A percentile compares a stretch with the other conserved stretches of the same genome.
Evolutionary conservation across 306 rosid genomes (phyloP).

Genomic region (Castanea sativa): DNA sequence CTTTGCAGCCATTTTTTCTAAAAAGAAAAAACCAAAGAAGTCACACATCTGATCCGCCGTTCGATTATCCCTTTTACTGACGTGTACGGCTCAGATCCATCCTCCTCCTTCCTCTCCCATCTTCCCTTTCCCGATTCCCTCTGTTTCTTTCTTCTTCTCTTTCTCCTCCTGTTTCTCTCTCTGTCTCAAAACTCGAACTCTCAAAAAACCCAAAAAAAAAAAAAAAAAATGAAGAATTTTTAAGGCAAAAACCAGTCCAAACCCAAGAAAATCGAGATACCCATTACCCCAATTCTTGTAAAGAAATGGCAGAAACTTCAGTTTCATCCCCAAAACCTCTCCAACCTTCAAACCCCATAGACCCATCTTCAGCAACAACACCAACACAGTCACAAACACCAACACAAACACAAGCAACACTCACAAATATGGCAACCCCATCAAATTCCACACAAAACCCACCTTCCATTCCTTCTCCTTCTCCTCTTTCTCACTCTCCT

Average conservation of each 20-base stretch:
- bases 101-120: conserved; percentile 6
- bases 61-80: background rate
- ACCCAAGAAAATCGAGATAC: background rate
- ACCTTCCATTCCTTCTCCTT: conserved; percentile 40
- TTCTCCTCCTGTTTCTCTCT: background rate
- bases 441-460: conserved; percentile 34
- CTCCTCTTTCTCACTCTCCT: conserved; percentile 51
- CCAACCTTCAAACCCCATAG: conserved; percentile 34
- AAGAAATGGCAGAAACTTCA: conserved; percentile 50
- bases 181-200: background rate
- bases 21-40: background rate
- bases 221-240: background rate
- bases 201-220: too few relatives aligned
- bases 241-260: background rate
- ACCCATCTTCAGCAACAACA: conserved; percentile 22
- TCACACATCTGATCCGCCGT: background rate
- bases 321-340: conserved; percentile 46
- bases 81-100: conserved; percentile 45
- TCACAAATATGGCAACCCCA: conserved; percentile 28
- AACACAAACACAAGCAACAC: conserved; percentile 10
- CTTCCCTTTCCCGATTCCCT: background rate
- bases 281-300: background rate
- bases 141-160: background rate
- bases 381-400: conserved; percentile 3
- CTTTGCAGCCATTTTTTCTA: background rate